Percentiles rank a stretch among this genome's conserved stretches.
phyloP scores from a whole-genome alignment of 1,284 basidiomycete species.

The Mycena sp. region DNA sequence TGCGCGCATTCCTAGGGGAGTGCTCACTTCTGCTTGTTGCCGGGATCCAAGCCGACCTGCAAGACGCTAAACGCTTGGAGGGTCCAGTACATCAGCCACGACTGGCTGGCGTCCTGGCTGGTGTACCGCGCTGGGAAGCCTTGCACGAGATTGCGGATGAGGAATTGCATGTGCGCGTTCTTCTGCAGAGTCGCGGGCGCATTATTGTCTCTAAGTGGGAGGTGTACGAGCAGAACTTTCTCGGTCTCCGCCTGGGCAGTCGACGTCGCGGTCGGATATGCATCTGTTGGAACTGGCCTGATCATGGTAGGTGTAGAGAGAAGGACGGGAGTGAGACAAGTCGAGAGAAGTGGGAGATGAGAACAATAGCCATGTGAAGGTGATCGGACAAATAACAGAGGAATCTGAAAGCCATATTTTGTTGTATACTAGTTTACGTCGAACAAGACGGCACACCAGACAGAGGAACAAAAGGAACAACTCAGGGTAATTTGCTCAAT shows the following conservation, averaged over 20 bases:
- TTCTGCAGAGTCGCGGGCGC: slow-evolving; percentile 56
- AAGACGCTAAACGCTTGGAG: slow-evolving; percentile 83
- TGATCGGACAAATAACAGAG: not conserved
- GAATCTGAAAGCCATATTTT: not conserved
- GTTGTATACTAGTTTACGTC: not conserved
- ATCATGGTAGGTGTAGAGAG: slow-evolving; percentile 17
- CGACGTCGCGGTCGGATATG: slow-evolving; percentile 72
- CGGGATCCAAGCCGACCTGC: slow-evolving; percentile 81
- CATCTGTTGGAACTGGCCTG: slow-evolving; percentile 59
- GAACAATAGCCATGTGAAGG: slow-evolving; percentile 20
- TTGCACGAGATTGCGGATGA: slow-evolving; percentile 74
- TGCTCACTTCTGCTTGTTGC: slow-evolving; percentile 72
- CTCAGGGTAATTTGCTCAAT: too few relatives aligned
- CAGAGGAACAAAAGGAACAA: too few relatives aligned
- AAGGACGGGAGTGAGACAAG: not conserved
- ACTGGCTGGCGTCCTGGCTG: slow-evolving; percentile 91
- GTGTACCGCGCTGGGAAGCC: slow-evolving; percentile 81
- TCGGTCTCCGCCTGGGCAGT: slow-evolving; percentile 75
- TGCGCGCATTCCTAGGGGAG: slow-evolving; percentile 21
- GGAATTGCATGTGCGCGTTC: slow-evolving; percentile 72
- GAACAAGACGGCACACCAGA: too few relatives aligned
- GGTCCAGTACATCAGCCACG: slow-evolving; percentile 94
- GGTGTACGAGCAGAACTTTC: slow-evolving; percentile 60
- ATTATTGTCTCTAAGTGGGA: slow-evolving; percentile 36
- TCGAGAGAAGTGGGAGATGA: not conserved